phyloP scores from a whole-genome alignment of 805 yeast genomes.

The Vanderwaltozyma yarrowii region DNA sequence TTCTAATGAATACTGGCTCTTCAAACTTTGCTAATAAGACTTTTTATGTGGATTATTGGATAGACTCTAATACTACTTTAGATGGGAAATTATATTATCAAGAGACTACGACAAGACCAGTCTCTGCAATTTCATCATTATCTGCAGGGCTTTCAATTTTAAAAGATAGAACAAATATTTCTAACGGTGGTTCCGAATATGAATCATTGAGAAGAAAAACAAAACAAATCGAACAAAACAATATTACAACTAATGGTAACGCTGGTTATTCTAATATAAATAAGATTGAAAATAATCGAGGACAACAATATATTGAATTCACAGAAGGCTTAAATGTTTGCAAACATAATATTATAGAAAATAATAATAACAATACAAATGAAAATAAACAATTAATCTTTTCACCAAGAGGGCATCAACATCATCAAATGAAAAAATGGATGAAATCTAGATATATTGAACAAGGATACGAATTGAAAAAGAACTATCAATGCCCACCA shows the following conservation, averaged over 20 bases:
- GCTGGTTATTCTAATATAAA: not conserved
- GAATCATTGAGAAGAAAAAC: slow-evolving; percentile 1
- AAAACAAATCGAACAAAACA: not conserved
- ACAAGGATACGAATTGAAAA: slow-evolving; percentile 8
- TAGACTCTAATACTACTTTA: not conserved
- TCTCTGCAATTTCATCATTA: not conserved
- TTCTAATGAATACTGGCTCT: slow-evolving; percentile 2
- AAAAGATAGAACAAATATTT: slow-evolving; percentile 1
- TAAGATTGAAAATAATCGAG: not conserved
- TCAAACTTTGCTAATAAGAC: slow-evolving; percentile 1
- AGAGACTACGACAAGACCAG: not conserved
- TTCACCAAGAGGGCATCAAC: slow-evolving; percentile 14
- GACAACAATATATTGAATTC: not conserved
- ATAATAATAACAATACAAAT: not conserved
- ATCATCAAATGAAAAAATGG: slow-evolving; percentile 11
- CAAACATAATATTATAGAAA: not conserved
- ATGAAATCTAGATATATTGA: slow-evolving; percentile 7
- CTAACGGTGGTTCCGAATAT: slow-evolving; percentile 1
- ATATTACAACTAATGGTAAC: not conserved
- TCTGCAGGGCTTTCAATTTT: not conserved
- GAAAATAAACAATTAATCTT: slow-evolving; percentile 1
- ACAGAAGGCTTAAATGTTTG: not conserved
- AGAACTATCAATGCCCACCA: slow-evolving; percentile 13
- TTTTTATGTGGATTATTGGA: slow-evolving; percentile 2
- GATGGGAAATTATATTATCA: not conserved